Percentiles rank a stretch among this genome's conserved stretches.
phyloP scores from a whole-genome alignment of 2,329 filamentous ascomycete species.

The Plectosphaerella plurivora region DNA sequence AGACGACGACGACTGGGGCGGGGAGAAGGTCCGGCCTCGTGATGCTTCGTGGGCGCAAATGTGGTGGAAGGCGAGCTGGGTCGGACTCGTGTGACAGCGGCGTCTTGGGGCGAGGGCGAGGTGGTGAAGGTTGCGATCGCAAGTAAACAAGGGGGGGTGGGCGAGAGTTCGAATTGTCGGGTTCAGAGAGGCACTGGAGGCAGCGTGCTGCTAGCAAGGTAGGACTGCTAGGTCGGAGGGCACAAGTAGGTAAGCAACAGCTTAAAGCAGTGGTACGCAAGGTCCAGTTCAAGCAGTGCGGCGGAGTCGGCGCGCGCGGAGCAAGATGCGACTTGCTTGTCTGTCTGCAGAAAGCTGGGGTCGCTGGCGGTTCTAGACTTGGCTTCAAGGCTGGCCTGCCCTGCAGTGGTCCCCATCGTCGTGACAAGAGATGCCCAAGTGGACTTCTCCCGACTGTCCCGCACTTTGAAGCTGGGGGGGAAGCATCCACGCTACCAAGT shows the following conservation, averaged over 20 bases:
- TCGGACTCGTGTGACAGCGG: background rate
- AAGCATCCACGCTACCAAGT: too few relatives aligned
- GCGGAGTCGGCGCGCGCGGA: background rate
- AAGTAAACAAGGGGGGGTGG: background rate
- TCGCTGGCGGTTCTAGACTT: background rate
- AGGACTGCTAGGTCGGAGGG: too few relatives aligned
- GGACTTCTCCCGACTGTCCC: too few relatives aligned
- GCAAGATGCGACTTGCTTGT: background rate
- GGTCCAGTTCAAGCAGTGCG: background rate
- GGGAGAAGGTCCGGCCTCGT: background rate
- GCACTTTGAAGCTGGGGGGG: too few relatives aligned
- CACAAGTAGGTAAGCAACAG: too few relatives aligned
- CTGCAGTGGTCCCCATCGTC: too few relatives aligned
- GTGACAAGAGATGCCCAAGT: too few relatives aligned
- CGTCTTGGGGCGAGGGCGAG: background rate
- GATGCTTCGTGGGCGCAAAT: background rate
- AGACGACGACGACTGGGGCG: background rate
- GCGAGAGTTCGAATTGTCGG: background rate
- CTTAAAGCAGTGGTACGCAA: background rate
- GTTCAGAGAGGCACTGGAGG: too few relatives aligned
- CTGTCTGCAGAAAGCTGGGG: background rate
- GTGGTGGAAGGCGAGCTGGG: background rate
- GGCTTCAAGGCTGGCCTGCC: background rate
- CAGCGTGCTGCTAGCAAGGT: too few relatives aligned
- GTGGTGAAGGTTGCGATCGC: background rate